Evolutionary conservation across 163 green algal genomes (phyloP).

Genomic region (Chlorella variabilis): DNA sequence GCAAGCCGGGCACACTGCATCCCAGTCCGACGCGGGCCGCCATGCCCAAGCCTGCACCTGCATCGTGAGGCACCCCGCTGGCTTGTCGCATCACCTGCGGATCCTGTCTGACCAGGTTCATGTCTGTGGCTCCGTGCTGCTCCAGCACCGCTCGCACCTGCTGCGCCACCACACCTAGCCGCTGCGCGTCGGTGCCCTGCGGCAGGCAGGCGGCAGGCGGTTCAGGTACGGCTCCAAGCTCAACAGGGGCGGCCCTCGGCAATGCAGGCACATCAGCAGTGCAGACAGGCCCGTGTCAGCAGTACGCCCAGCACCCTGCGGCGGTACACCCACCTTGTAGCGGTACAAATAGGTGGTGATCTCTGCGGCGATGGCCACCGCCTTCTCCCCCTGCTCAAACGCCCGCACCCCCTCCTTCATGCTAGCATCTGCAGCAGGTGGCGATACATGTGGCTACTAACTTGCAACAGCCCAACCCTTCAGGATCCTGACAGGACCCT

Average conservation of each 20-base stretch:
- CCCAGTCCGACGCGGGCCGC: no score
- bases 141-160: conserved; percentile 11
- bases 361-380: neutral
- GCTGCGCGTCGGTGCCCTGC: neutral
- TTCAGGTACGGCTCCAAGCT: no score
- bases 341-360: neutral
- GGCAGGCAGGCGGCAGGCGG: neutral
- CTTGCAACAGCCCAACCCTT: no score
- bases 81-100: neutral
- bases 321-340: neutral
- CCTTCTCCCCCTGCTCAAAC: neutral
- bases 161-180: neutral
- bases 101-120: neutral
- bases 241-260: no score
- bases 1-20: no score
- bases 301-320: neutral
- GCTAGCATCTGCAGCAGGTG: neutral
- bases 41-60: no score
- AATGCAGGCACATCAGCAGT: neutral
- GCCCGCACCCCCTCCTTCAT: neutral
- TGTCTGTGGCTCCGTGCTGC: neutral
- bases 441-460: neutral
- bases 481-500: no score
- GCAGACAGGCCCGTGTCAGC: neutral
- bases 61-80: no score